Evolutionary conservation across 148 eudicot genomes (phyloP), one percentile per base, ranked within the genome.

Genomic region (Camellia granthamiana): DNA sequence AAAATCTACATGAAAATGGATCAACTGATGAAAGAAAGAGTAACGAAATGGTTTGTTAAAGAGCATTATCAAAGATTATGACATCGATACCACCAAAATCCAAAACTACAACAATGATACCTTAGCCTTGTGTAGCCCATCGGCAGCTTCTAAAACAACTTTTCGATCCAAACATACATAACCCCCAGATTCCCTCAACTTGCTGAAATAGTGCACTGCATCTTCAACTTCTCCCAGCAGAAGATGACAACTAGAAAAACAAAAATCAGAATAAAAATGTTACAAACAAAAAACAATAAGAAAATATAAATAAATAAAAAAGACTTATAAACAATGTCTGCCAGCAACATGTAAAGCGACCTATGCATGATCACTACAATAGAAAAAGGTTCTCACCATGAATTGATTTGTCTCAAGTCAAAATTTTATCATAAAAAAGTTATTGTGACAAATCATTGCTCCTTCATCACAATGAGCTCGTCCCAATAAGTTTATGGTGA

Each of bases 61-160:
- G 3, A 70, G 11, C n/a, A 49, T 49, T 49, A 49, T 49, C 52
- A 49, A 49, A 49, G 52, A 4, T 49, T 0, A 49, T 49, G 52
- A 49, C 7, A 4, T 49, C 0, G 6, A 16, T 16, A 43, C 18
- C 9, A 69, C 2, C 54, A 16, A 43, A 41, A 1, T 3, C 38
- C 15, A 16, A 69, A 46, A 23, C 68, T 65, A 30, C 13, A 42
- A 62, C 62, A 11, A 51, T 42, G 69, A 59, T 84, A 94, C 98
- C 98, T 94, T 87, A 69, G 92, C 87, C 91, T 88, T 94, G 55
- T 90, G 94, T 71, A 90, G 77, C 77, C 98, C 92, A 56, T 89
- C 88, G 58, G 97, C 93, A 64, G 98, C 98, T 86, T 92, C 91
- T 77, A 92, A 86, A 54, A 87, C 80, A 21, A 89, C 59, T 84